Conservation (phyloP, 2,329 filamentous ascomycete species). For the Sclerotinia nivalis region DNA sequence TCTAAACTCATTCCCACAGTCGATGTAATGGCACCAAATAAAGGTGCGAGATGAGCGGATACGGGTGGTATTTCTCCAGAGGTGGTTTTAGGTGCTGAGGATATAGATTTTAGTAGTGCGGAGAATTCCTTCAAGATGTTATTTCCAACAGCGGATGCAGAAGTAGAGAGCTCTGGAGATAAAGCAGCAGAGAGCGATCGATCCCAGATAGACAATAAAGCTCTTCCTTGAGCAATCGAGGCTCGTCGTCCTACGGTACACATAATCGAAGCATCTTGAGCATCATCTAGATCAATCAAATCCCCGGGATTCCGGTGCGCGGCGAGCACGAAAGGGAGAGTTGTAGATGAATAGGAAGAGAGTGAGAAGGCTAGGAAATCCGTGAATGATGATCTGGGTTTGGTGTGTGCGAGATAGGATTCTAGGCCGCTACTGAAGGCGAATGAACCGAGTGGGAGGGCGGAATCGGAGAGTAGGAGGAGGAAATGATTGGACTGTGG, state of each 20-base stretch:
- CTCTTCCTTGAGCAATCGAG: constrained; percentile 73
- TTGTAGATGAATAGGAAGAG: constrained; percentile 68
- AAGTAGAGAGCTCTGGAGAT: constrained; percentile 26
- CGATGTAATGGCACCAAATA: constrained; percentile 66
- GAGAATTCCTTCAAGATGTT: constrained; percentile 36
- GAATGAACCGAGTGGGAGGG: constrained; percentile 81
- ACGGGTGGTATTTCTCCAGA: constrained; percentile 45
- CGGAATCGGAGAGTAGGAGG: constrained; percentile 77
- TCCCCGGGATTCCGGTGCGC: constrained; percentile 57
- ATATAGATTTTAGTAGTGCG: constrained; percentile 32
- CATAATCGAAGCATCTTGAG: constrained; percentile 72
- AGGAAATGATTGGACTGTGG: constrained; percentile 58
- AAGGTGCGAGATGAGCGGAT: constrained; percentile 67
- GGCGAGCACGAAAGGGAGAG: constrained; percentile 72
- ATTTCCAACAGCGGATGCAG: constrained; percentile 33
- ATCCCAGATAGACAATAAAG: constrained; percentile 75
- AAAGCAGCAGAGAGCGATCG: constrained; percentile 57
- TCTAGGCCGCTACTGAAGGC: constrained; percentile 82
- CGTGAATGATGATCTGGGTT: constrained; percentile 53
- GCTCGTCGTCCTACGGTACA: constrained; percentile 79
- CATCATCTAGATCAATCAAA: constrained; percentile 67
- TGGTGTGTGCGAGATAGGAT: constrained; percentile 74
- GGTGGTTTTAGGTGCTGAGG: constrained; percentile 25
- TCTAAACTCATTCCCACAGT: constrained; percentile 60
- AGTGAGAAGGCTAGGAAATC: constrained; percentile 71